phyloP scores from a whole-genome alignment of 2,329 filamentous ascomycete genomes.

The Lasiodiplodia sp. region DNA sequence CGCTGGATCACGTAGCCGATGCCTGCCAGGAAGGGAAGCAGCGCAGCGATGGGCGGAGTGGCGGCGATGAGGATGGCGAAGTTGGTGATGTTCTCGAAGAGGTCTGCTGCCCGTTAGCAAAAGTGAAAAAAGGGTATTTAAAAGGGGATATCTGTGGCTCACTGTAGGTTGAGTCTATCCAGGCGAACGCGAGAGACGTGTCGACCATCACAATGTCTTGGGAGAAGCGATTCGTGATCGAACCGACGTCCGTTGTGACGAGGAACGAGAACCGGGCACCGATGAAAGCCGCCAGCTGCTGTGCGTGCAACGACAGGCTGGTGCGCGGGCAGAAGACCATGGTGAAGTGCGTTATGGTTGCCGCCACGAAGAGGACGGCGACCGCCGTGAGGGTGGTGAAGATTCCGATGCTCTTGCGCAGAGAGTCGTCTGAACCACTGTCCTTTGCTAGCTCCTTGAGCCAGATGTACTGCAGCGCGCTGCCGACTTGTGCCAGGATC shows the following conservation, averaged over 20 bases:
- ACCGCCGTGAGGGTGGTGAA: constrained; percentile 22
- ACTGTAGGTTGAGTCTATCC: constrained; percentile 38
- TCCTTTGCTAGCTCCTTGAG: constrained; percentile 22
- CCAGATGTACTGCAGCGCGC: constrained; percentile 22
- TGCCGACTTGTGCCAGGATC: background rate
- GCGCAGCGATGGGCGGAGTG: constrained; percentile 50
- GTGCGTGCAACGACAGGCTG: background rate
- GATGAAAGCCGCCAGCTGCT: constrained; percentile 5
- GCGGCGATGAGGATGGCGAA: constrained; percentile 45
- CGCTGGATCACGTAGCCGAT: constrained; percentile 53
- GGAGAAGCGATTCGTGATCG: constrained; percentile 57
- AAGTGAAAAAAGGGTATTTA: background rate
- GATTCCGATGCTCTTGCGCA: constrained; percentile 3
- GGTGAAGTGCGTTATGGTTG: constrained; percentile 10
- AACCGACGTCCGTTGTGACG: constrained; percentile 53
- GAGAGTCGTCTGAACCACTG: background rate
- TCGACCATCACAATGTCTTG: constrained; percentile 59
- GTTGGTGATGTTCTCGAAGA: background rate
- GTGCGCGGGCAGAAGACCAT: constrained; percentile 3
- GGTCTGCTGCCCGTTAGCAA: background rate
- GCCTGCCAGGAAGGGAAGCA: constrained; percentile 47
- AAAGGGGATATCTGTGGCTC: too few species aligned
- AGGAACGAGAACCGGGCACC: constrained; percentile 54
- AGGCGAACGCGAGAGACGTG: constrained; percentile 48
- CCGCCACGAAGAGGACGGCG: background rate